Evolutionary conservation across 129 eudicot species (phyloP), one percentile per base, ranked within the genome.

Genomic region (Flaveria ramosissima): DNA sequence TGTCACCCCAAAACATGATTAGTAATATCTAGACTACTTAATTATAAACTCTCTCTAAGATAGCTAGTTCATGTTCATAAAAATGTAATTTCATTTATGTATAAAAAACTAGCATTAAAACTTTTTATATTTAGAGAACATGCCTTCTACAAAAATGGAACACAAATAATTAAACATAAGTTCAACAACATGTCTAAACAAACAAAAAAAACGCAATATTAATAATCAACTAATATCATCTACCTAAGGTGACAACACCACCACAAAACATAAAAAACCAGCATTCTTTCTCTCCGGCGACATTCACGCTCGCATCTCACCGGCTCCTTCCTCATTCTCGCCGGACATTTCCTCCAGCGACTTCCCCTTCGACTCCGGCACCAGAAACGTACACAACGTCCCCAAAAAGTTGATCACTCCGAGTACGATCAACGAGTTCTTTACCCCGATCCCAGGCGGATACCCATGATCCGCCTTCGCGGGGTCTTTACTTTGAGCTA

Each of bases 371-470:
- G 91, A 77, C 64, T 87, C 91, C 3, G 91, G 91, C 55, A 87
- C 88, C 50, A 87, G 42, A 62, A 87, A 82, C 1, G 91, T 87
- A 39, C 79, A 87, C 61, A 84, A 52, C 1, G 81, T 75, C 10
- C 91, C 91, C 64, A 80, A 59, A 3, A 82, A 32, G 60, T 87
- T 87, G 11, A 84, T 46, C 24, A 84, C 77, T 41, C 83, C 86
- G 71, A 84, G 45, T 65, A 82, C 79, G 42, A 87, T 76, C 56
- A 87, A 67, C 4, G 91, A 82, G 66, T 87, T 87, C 75, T 74
- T 87, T 43, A 87, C 86, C 20, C 91, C 88, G 67, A 87, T 87
- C 0, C 91, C 91, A 6, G 91, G 78, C 0, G 88, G 91, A 57
- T 87, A 87, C 56, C 91, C 91, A 14, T 81, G 83, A 26, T 84